Percentiles rank a stretch among this genome's conserved stretches.
Conservation (phyloP, 2,329 filamentous ascomycete genomes). For the Apiospora koreana region DNA sequence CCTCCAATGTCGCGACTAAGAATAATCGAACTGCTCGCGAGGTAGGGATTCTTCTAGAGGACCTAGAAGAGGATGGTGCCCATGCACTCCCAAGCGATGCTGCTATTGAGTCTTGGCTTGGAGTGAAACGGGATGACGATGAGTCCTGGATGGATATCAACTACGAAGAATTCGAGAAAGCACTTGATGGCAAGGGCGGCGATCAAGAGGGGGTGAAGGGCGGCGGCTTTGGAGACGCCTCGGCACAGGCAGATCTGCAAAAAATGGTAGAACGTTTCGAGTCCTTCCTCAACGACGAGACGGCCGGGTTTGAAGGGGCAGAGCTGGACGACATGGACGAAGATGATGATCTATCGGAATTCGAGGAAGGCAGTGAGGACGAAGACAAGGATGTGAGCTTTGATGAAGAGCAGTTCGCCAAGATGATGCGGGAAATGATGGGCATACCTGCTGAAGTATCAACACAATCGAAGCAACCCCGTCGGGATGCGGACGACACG, state of each 20-base stretch:
- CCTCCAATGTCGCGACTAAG: conserved; percentile 65
- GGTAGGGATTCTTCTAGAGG: conserved; percentile 74
- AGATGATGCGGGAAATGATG: conserved; percentile 93
- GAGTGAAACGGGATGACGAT: conserved; percentile 67
- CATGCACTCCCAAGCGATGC: conserved; percentile 65
- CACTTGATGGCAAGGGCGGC: conserved; percentile 60
- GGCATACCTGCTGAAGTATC: conserved; percentile 50
- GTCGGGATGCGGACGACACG: conserved; percentile 12
- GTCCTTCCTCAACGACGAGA: conserved; percentile 83
- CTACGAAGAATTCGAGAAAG: conserved; percentile 83
- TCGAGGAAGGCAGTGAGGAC: conserved; percentile 56
- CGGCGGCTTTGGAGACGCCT: conserved; percentile 63
- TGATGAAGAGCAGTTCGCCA: conserved; percentile 80
- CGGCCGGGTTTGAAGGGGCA: conserved; percentile 77
- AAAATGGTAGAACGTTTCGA: conserved; percentile 96
- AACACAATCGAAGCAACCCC: conserved; percentile 2
- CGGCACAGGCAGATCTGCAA: conserved; percentile 73
- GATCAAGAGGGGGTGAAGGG: conserved; percentile 20
- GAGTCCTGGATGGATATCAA: conserved; percentile 93
- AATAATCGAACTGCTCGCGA: conserved; percentile 72
- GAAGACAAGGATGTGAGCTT: conserved; percentile 79
- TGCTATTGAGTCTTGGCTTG: conserved; percentile 73
- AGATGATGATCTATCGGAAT: conserved; percentile 56
- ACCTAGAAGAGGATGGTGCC: conserved; percentile 72
- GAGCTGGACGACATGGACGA: conserved; percentile 71